These are phyloP conservation scores for Fusarium pilosicola DNA, from an alignment of 2,329 filamentous ascomycete genomes.

Conservation along the genomic window DNA sequence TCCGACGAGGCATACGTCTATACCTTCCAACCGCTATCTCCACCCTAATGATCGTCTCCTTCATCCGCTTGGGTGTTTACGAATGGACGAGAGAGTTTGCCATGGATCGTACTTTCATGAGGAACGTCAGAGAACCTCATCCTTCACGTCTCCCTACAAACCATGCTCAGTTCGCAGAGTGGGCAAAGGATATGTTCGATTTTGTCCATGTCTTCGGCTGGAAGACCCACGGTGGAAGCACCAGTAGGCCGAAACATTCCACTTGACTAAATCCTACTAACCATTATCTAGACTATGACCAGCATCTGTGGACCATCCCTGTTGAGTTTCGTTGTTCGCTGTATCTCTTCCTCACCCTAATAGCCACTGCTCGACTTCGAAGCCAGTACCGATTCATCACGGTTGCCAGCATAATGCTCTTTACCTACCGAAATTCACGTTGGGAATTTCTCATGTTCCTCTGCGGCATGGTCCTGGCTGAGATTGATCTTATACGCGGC, in stretches of 20 bases:
- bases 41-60: slow-evolving; percentile 57
- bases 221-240: slow-evolving; percentile 59
- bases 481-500: slow-evolving; percentile 61
- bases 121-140: slow-evolving; percentile 62
- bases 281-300: slow-evolving; percentile 56
- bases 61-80: slow-evolving; percentile 59
- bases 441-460: slow-evolving; percentile 68
- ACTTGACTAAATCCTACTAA: neutral
- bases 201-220: slow-evolving; percentile 64
- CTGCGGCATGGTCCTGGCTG: slow-evolving; percentile 64
- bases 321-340: slow-evolving; percentile 69
- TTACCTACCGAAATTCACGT: slow-evolving; percentile 58
- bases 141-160: slow-evolving; percentile 51
- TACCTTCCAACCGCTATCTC: slow-evolving; percentile 63
- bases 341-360: slow-evolving; percentile 63
- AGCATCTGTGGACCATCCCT: slow-evolving; percentile 72
- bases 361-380: slow-evolving; percentile 60
- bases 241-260: slow-evolving; percentile 45
- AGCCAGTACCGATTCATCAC: slow-evolving; percentile 54
- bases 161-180: slow-evolving; percentile 56
- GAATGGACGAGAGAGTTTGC: slow-evolving; percentile 61
- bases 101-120: slow-evolving; percentile 54
- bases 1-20: slow-evolving; percentile 62
- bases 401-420: slow-evolving; percentile 55
- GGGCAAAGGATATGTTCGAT: slow-evolving; percentile 58